A percentile compares a stretch with the other conserved stretches of the same genome.
Conservation (phyloP, 352 stramenopile genomes). For the Sclerospora graminicola region DNA sequence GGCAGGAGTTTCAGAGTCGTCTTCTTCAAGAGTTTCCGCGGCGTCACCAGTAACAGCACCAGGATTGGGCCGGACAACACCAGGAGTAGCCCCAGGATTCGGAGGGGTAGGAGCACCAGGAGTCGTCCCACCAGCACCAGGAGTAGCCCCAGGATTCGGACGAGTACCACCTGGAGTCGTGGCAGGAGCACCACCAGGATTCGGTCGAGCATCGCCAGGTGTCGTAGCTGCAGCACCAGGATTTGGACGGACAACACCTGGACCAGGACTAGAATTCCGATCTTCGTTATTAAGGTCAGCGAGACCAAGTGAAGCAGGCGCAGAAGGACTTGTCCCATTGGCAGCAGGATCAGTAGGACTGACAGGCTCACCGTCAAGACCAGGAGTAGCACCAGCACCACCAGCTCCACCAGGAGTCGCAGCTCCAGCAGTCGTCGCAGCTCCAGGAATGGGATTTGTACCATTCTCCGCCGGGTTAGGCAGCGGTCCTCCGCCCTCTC, state of each 20-base stretch:
- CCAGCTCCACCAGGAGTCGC: neutral
- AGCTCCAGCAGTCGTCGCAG: neutral
- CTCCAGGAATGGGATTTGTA: neutral
- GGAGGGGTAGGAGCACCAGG: neutral
- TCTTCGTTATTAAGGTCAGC: too few relatives aligned
- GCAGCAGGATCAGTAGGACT: neutral
- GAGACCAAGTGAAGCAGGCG: too few relatives aligned
- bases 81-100: neutral
- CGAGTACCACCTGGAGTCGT: neutral
- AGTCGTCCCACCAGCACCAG: neutral
- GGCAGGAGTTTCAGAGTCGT: too few relatives aligned
- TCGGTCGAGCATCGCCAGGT: neutral
- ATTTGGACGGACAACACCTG: too few relatives aligned
- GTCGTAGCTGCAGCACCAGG: constrained; percentile 3
- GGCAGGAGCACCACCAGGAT: neutral
- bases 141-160: neutral
- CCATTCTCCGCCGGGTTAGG: neutral
- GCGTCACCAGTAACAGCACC: neutral
- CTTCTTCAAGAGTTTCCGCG: too few relatives aligned
- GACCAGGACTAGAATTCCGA: too few relatives aligned
- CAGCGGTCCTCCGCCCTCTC: neutral
- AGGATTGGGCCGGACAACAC: neutral
- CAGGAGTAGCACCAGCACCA: constrained; percentile 1
- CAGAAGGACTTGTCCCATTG: too few relatives aligned
- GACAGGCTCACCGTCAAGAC: constrained; percentile 1